Base-by-base conservation (phyloP, 768 basidiomycete species). In the Hypholoma sublateritium region DNA sequence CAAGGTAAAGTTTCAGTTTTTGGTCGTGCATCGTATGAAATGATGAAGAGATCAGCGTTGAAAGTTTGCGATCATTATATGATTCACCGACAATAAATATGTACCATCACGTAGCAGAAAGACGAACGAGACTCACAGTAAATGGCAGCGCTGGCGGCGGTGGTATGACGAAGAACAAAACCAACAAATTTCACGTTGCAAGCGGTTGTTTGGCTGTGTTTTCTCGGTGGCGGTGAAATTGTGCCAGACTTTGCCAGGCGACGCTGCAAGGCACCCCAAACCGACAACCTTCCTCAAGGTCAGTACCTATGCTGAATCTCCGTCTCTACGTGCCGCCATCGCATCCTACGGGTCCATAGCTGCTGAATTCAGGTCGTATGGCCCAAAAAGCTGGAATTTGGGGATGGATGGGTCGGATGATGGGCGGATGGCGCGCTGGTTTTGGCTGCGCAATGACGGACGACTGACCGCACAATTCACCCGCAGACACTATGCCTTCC, bases 401-500 rank as follows among this genome's bases (percentile, higher is more conserved):
- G 62, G 65, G 77, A 47, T 79, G 78, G 75, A 79, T 76, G 70
- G 74, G 54, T 57, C 68, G 53, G 52, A 47, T 53, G 53, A 41
- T 61, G 36, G 53, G 66, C 79, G 84, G 86, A 88, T 89, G 82
- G 74, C 69, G 67, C 54, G 56, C 41, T 36, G 25, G 55, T 59
- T 53, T 37, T 46, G 19, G 41, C 21, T 56, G 8, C 25, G 25
- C 58, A 54, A 32, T 53, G 50, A 24, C 41, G 41, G 39, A 55
- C 37, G 47, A 41, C 58, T 64, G 65, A 66, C 43, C 59, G 48
- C 49, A 54, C 53, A 57, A 44, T 69, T 64, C 43, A 57, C 14
- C 57, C 56, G 37, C 59, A 78, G 74, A 77, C 73, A 72, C 68
- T 65, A 98, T 97, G 97, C 97, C 97, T 76, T 93, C 95, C 74